Base-by-base conservation (phyloP, 2,329 filamentous ascomycete species). In the Penicillium sp. region DNA sequence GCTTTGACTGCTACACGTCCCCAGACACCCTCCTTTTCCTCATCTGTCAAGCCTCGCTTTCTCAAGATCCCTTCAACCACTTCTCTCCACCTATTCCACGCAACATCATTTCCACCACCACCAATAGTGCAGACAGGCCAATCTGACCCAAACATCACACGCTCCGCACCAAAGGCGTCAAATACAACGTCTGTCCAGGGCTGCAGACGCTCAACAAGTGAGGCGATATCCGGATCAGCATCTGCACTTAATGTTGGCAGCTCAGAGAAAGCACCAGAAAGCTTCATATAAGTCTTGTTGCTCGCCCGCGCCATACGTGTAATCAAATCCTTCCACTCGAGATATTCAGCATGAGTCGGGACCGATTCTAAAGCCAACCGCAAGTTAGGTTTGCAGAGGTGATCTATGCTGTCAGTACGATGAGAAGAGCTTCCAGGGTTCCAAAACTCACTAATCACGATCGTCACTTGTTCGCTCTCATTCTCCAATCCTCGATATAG, bases 61-160 rank as follows among this genome's bases (percentile, higher is more conserved):
- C 75, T 69, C 53, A 92, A 83, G 64, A 90, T 79, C 60, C 78
- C 78, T 59, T 87, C 84, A 18, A 96, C 88, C 1, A 94, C 79
- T 20, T 79, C 79, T 60, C 79, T 83, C 92, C 92, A 97, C 64
- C 87, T 83, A 33, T 77, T 75, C 91, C 92, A 96, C 29, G 89
- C 86, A 22, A 78, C 74, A 46, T 81, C 77, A 41, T 79, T 79
- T 1, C 73, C 75, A 0, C 81, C 81, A 2, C 82, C 82, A 0
- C 84, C 83, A 31, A 90, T 77, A 59, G 90, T 92, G 75, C 91
- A 96, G 1, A 97, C 88, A 2, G 93, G 92, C 93, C 93, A 97
- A 73, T 97, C 92, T 61, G 89, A 92, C 23, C 88, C 92, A 73
- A 94, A 97, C 87, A 97, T 92, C 69, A 94, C 82, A 60, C 90